phyloP scores from a whole-genome alignment of 495 filamentous ascomycete species.

The Rhizodiscina lignyota region DNA sequence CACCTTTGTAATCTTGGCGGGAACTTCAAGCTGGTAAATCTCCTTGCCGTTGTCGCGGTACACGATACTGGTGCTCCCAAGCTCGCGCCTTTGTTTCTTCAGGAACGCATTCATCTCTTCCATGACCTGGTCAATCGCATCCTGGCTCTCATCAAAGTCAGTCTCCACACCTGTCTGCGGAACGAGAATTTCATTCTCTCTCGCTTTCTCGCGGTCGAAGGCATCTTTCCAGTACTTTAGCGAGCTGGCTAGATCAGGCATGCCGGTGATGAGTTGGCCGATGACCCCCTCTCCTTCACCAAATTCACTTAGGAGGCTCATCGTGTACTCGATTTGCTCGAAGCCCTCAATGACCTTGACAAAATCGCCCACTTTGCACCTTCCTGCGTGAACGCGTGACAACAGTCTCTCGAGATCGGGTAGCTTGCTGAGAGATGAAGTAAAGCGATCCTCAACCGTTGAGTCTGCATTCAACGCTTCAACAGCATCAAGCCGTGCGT shows the following conservation, averaged over 20 bases:
- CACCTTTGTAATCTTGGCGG: constrained; percentile 63
- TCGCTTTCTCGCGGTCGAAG: constrained; percentile 73
- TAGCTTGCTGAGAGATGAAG: constrained; percentile 69
- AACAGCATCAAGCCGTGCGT: constrained; percentile 89
- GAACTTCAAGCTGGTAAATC: constrained; percentile 88
- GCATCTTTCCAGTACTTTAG: constrained; percentile 80
- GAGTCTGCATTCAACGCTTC: constrained; percentile 77
- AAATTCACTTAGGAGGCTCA: constrained; percentile 55
- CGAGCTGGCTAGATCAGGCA: constrained; percentile 67
- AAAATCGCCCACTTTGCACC: constrained; percentile 80
- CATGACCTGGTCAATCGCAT: constrained; percentile 53
- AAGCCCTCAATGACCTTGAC: constrained; percentile 90
- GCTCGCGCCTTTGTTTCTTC: constrained; percentile 47
- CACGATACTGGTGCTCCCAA: constrained; percentile 51
- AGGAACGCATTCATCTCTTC: constrained; percentile 54
- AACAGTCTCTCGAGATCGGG: constrained; percentile 91
- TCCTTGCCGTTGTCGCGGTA: constrained; percentile 92
- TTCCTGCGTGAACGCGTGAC: constrained; percentile 82
- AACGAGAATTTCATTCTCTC: constrained; percentile 58
- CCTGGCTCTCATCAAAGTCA: constrained; percentile 82
- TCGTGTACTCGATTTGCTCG: constrained; percentile 88
- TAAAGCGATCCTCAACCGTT: constrained; percentile 64
- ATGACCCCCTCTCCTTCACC: constrained; percentile 65
- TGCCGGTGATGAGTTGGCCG: constrained; percentile 59
- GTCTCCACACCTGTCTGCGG: constrained; percentile 81